Evolutionary conservation across 2,329 filamentous ascomycete species (phyloP), one percentile per base, ranked within the genome.

Genomic region (Epichloe brachyelytri): DNA sequence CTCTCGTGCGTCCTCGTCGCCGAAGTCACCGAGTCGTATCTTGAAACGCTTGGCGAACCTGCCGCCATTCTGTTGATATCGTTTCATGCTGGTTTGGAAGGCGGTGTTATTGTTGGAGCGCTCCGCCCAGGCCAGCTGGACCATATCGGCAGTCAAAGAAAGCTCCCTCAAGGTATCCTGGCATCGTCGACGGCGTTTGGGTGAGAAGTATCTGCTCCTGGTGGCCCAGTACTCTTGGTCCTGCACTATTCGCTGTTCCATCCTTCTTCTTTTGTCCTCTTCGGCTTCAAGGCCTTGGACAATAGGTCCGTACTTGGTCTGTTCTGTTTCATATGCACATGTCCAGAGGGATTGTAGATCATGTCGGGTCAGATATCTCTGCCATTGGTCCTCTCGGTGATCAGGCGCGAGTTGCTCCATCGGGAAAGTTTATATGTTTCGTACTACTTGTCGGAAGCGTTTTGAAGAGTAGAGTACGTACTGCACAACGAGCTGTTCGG

Each of bases 221-320:
- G 33, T 15, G 12, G 37, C 38, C 47, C 47, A 43, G 6, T 26
- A 2, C 15, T n/a, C 8, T 12, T 39, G 33, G n/a, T 36, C 19
- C 3, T 14, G 15, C 2, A 48, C 20, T 8, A 44, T 33, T 30
- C 19, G n/a, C 10, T 38, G 14, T 15, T 51, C 38, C 14, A 14
- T 2, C 2, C 19, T 15, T 12, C 39, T 30, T 8, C 11, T 15
- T 4, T 11, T 0, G 4, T 43, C 19, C 11, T 51, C 39, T 2
- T 47, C 37, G n/a, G 33, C 36, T 11, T 26, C 34, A 14, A 55
- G 43, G 12, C 26, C 7, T 12, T 41, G 7, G 15, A 51, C 34
- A 12, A 55, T 49, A 8, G 40, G 3, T 6, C 33, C 26, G 17
- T 55, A 55, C 34, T 17, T 51, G 4, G 40, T 34, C 46, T 51